phyloP scores from a whole-genome alignment of 768 basidiomycete genomes.

The Podaxis rugospora region DNA sequence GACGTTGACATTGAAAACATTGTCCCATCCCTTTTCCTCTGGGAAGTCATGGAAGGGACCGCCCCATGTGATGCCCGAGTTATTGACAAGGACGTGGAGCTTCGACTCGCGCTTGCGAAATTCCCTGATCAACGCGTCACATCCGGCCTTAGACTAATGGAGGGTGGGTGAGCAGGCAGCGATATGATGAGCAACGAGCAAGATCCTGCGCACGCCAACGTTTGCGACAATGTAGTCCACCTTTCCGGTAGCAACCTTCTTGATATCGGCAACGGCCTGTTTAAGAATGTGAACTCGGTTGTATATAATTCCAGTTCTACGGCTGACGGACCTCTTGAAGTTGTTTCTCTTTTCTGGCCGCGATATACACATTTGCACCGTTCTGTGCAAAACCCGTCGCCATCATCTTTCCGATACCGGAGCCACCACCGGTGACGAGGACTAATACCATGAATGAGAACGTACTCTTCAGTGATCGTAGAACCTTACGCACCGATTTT shows the following conservation, averaged over 20 bases:
- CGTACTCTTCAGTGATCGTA: neutral
- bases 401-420: constrained; percentile 83
- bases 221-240: constrained; percentile 75
- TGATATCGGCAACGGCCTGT: constrained; percentile 56
- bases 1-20: constrained; percentile 77
- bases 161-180: neutral
- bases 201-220: constrained; percentile 50
- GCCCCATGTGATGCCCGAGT: constrained; percentile 80
- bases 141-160: constrained; percentile 68
- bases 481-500: constrained; percentile 11
- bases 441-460: constrained; percentile 31
- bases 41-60: constrained; percentile 66
- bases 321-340: constrained; percentile 58
- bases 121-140: constrained; percentile 63
- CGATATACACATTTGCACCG: constrained; percentile 87
- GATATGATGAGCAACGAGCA: neutral
- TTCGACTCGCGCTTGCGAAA: constrained; percentile 68
- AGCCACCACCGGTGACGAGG: constrained; percentile 79
- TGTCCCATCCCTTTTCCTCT: constrained; percentile 84
- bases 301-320: neutral
- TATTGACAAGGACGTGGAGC: constrained; percentile 81
- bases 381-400: constrained; percentile 80
- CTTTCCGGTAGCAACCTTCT: constrained; percentile 51
- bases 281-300: neutral
- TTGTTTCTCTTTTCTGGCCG: constrained; percentile 75